A percentile compares a stretch with the other conserved stretches of the same genome.
These are phyloP conservation scores for Coccomyxa sp. DNA, from an alignment of 139 green algal species.

Conservation along the genomic window DNA sequence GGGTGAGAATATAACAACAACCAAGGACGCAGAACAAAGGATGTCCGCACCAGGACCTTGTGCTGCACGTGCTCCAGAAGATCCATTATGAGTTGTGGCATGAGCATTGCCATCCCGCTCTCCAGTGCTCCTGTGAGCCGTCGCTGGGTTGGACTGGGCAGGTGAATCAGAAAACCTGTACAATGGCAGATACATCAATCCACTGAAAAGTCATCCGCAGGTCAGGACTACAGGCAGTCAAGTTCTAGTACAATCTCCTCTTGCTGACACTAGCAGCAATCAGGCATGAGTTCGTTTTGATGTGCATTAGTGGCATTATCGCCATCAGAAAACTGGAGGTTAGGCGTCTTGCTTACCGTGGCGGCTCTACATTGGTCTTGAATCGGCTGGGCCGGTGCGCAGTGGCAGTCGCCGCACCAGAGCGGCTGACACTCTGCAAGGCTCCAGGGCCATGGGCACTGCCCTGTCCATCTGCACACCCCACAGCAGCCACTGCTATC, in stretches of 20 bases:
- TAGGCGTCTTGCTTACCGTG: not conserved
- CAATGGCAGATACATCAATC: not conserved
- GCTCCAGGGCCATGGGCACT: not conserved
- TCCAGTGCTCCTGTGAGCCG: too few species aligned
- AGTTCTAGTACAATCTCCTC: not conserved
- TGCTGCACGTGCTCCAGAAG: too few species aligned
- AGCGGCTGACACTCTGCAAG: not conserved
- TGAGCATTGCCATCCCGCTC: too few species aligned
- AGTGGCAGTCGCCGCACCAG: not conserved
- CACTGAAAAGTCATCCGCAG: not conserved
- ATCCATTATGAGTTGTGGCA: too few species aligned
- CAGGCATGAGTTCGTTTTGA: not conserved
- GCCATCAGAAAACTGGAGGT: too few species aligned
- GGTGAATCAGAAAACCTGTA: not conserved
- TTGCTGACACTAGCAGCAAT: not conserved
- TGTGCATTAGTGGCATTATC: not conserved
- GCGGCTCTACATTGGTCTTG: not conserved
- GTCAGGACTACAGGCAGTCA: not conserved
- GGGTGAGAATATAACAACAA: too few species aligned
- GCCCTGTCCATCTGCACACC: not conserved
- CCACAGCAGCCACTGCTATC: not conserved
- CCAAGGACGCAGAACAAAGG: too few species aligned
- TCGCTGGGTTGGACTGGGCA: too few species aligned
- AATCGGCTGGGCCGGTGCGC: not conserved
- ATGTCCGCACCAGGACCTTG: too few species aligned